Evolutionary conservation across 768 basidiomycete species (phyloP), one percentile per base, ranked within the genome.

Genomic region (Multifurca ochricompacta): DNA sequence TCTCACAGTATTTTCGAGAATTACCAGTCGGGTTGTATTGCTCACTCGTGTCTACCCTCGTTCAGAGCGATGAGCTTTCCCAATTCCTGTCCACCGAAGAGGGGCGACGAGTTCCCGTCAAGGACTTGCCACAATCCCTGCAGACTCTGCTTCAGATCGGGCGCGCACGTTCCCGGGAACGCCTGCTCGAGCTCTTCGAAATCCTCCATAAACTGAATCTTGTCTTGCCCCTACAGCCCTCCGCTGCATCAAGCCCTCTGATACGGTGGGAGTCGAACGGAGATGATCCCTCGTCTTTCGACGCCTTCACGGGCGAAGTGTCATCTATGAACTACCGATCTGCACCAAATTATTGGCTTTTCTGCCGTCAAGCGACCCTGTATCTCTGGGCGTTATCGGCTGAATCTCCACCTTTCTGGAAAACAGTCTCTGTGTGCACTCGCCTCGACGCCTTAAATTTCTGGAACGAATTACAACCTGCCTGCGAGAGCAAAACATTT

Each of bases 11-110:
- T 54, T 76, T 74, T 59, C 71, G 78, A 46, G 84, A 88, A 50
- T 66, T 90, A 34, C 76, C 88, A 0, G 66, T 91, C 21, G 73
- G 71, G n/a, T 69, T 79, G 1, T 88, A 82, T 65, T 85, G 82
- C 54, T 73, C 82, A 3, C 62, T 87, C 14, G 74, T 91, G 13
- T 75, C 85, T 14, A 71, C 79, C 9, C 64, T 78, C n/a, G 64
- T 68, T 7, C 74, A 82, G 53, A 75, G 76, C 54, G 79, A 84
- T 14, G 79, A 80, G 10, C 73, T 93, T 13, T 71, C 73, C 16
- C 61, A 69, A 5, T 74, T 79, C 23, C 69, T 91, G 47, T 64
- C 66, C 1, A 74, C 74, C 2, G 73, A 75, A 1, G 70, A 72
- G 25, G 81, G 80, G 4, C 68, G 70, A 10, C 66, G 72, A 40